Base-by-base conservation (phyloP, 495 filamentous ascomycete species). In the Xanthoparmelia taractica region DNA sequence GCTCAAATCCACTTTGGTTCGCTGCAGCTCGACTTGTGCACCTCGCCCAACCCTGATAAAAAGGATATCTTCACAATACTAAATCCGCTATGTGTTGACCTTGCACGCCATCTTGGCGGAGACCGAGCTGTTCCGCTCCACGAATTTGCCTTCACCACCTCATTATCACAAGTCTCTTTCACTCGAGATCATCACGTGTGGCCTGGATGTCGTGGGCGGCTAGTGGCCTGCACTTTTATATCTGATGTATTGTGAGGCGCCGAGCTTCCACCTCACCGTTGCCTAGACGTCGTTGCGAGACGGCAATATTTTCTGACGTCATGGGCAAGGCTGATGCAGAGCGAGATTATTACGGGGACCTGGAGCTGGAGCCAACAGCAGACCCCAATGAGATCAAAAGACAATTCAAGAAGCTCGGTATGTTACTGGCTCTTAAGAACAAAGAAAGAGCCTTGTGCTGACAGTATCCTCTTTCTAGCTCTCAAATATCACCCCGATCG, bases 401-500 rank as follows among this genome's bases (percentile, higher is more conserved):
- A 75, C 87, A 91, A 68, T 97, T 91, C 76, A 82, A 85, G 68
- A 92, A 90, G 74, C 80, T 96, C 68, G 89, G 89, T 91, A 76
- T 61, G 78, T 65, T 48, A 13, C 20, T 17, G 7, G 18, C 5
- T 23, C 52, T 58, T 33, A 15, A 60, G n/a, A n/a, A 31, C 33
- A 4, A 17, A 23, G 23, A n/a, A 27, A 48, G 17, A 36, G 17
- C 58, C n/a, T 36, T 27, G 23, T 57, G 17, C 11, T 64, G 65
- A 45, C 50, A 45, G 8, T 20, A 57, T 25, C 25, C 27, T n/a
- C 45, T 67, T 66, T 65, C 23, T 66, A 93, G 92, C 91, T 40
- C 80, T 94, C 33, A 86, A 85, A 68, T 95, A 86, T 67, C 92
- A 97, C 70, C 92, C 92, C 10, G 92, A 97, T 72, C 85, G 91